Percentiles rank a stretch among this genome's conserved stretches.
These are phyloP conservation scores for Turritis glabra DNA, from an alignment of 345 rosid species.

Conservation along the genomic window DNA sequence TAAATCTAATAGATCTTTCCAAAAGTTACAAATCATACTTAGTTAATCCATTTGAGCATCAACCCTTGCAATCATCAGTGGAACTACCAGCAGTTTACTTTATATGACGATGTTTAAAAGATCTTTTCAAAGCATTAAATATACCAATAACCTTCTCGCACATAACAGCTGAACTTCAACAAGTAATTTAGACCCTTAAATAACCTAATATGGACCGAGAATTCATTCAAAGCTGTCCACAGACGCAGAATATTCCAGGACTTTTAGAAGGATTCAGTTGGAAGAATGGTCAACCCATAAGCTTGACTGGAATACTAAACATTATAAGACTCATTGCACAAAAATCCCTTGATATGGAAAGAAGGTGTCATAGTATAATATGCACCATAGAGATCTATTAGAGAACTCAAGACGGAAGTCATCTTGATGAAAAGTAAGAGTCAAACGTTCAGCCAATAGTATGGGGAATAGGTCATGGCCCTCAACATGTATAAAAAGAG, in stretches of 20 bases:
- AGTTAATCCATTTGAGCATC: background rate
- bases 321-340: background rate
- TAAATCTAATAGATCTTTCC: background rate
- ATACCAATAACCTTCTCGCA: background rate
- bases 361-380: background rate
- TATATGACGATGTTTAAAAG: background rate
- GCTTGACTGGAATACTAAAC: background rate
- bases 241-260: background rate
- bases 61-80: background rate
- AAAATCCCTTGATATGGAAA: background rate
- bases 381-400: background rate
- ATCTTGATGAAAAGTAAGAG: background rate
- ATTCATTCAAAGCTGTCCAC: background rate
- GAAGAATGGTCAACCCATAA: background rate
- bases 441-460: background rate
- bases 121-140: background rate
- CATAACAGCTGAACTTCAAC: background rate
- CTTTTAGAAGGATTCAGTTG: background rate
- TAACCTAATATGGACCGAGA: background rate
- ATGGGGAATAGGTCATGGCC: background rate
- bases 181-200: background rate
- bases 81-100: background rate
- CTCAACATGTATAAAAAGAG: background rate
- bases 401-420: background rate
- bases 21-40: background rate